These are phyloP conservation scores for Aspergillus calidoustus DNA, from an alignment of 2,329 filamentous ascomycete genomes.

Conservation along the genomic window DNA sequence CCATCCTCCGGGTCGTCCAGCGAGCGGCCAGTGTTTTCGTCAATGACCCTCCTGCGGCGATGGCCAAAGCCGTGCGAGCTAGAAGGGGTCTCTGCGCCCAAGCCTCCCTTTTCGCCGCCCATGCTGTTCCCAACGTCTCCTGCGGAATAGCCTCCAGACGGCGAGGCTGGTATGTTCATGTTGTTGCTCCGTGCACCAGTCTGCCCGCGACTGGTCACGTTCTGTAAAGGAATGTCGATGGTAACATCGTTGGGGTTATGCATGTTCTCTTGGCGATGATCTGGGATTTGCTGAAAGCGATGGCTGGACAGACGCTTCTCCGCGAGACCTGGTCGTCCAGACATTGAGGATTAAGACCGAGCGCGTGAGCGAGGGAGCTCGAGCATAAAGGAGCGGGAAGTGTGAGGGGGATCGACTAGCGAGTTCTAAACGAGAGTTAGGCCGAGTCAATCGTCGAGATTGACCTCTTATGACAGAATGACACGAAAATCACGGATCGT, in stretches of 20 bases:
- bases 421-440: conserved; percentile 11
- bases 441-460: conserved; percentile 1
- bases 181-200: conserved; percentile 49
- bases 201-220: conserved; percentile 55
- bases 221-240: conserved; percentile 66
- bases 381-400: conserved; percentile 10
- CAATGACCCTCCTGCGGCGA: conserved; percentile 42
- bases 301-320: conserved; percentile 51
- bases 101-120: conserved; percentile 38
- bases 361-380: conserved; percentile 11
- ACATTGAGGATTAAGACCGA: conserved; percentile 31
- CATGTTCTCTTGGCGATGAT: conserved; percentile 45
- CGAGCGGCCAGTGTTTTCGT: conserved; percentile 36
- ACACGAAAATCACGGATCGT: conserved; percentile 4
- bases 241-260: conserved; percentile 57
- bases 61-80: conserved; percentile 13
- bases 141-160: conserved; percentile 29
- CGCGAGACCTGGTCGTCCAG: conserved; percentile 39
- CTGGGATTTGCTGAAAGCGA: conserved; percentile 50
- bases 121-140: conserved; percentile 32
- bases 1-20: conserved; percentile 55
- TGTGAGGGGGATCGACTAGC: conserved; percentile 11
- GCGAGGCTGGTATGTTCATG: conserved; percentile 37
- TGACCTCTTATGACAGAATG: background rate
- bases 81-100: conserved; percentile 25